Conservation (phyloP, 2,329 filamentous ascomycete genomes). For the Cercospora berteroae region DNA sequence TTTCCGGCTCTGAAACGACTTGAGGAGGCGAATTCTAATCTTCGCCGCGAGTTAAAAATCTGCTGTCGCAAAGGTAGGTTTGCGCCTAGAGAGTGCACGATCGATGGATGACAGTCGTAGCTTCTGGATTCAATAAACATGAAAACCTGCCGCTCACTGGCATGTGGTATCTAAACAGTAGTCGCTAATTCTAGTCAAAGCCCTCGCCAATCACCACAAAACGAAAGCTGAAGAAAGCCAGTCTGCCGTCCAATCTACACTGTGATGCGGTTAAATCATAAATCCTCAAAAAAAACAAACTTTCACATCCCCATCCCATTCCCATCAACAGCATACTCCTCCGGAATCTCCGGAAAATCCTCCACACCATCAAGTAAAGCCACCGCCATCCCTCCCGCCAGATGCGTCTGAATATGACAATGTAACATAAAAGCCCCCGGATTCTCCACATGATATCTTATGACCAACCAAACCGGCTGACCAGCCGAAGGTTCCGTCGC, state of each 20-base stretch:
- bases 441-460: constrained; percentile 48
- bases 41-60: not conserved
- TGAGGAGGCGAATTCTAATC: not conserved
- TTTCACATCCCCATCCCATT: too few species aligned
- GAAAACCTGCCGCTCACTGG: not conserved
- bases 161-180: not conserved
- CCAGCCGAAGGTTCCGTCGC: constrained; percentile 11
- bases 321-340: constrained; percentile 20
- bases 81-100: not conserved
- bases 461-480: constrained; percentile 41
- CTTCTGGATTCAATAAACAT: not conserved
- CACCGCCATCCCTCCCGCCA: constrained; percentile 50
- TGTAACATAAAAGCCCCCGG: constrained; percentile 52
- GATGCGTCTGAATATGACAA: constrained; percentile 52
- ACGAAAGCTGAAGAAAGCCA: not conserved
- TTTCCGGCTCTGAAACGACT: not conserved
- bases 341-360: constrained; percentile 35
- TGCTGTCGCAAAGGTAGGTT: not conserved
- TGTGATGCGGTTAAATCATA: not conserved
- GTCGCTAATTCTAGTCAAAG: not conserved
- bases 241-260: not conserved
- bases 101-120: not conserved
- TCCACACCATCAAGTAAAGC: constrained; percentile 51
- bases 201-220: not conserved
- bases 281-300: not conserved